Evolutionary conservation across 2,329 filamentous ascomycete genomes (phyloP), one percentile per base, ranked within the genome.

Genomic region (Colletotrichum shisoi): DNA sequence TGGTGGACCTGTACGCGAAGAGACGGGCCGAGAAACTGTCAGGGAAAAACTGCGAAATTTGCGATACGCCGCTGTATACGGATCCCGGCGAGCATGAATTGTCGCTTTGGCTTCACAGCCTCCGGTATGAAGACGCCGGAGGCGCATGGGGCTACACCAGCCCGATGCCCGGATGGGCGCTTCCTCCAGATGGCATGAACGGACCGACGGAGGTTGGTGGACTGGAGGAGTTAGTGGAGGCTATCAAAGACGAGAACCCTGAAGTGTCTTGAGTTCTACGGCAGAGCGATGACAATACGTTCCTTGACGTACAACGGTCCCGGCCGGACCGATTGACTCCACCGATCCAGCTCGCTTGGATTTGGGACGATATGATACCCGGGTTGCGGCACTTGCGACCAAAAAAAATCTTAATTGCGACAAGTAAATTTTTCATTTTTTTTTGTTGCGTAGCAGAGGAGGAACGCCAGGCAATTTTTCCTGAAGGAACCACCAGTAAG

Each of bases 1-100:
- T 97, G 87, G 90, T 97, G 44, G 91, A 94, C 71, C 85, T 90
- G 62, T 98, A 98, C 77, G 88, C 97, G 75, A 93, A 94, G 79
- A 88, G 89, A 73, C 94, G 94, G 73, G 94, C 94, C 1, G 95
- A 99, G 82, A 94, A 92, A 76, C 91, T 98, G 85, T 96, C 94
- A 1, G 95, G 95, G 13, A 83, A 93, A 73, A 80, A 87, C 17
- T 99, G 95, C 76, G 84, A 89, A 6, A 78, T 93, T 40, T 99
- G 95, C 77, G 85, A 90, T 66, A 97, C 95, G 21, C 91, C 92
- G 24, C 82, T 99, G 49, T 99, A 98, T 78, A 96, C 92, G 17
- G 95, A 99, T 75, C 95, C 95, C 0, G 94, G 94, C 1, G 80
- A 84, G 48, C 94, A 98, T 73, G 95, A 99, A 81, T 83, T 99